Evolutionary conservation across 2,329 filamentous ascomycete genomes (phyloP).

Genomic region (Trichoderma koningiopsis): DNA sequence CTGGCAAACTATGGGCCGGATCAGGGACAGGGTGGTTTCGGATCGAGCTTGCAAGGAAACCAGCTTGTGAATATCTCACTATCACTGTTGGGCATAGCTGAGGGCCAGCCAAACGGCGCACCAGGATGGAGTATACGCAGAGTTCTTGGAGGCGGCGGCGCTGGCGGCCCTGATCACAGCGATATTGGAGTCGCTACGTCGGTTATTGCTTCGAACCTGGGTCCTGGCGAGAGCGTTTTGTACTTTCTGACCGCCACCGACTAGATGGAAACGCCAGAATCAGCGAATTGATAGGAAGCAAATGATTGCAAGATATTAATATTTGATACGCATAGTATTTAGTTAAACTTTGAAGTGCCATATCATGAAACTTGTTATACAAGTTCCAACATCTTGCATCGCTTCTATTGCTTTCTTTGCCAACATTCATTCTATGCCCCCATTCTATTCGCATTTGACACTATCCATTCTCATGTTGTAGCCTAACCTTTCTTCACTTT

Average conservation of each 20-base stretch:
- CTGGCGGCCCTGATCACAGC: constrained; percentile 8
- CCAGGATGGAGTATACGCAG: constrained; percentile 16
- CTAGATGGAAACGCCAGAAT: neutral
- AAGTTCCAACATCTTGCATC: neutral
- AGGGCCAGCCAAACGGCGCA: constrained; percentile 3
- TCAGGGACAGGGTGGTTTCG: constrained; percentile 6
- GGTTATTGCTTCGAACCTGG: neutral
- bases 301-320: neutral
- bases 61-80: constrained; percentile 17
- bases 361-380: neutral
- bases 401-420: neutral
- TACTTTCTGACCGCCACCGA: neutral
- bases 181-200: constrained; percentile 3
- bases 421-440: too few species aligned
- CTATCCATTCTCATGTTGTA: neutral
- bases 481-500: neutral
- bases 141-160: constrained; percentile 12
- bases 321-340: neutral
- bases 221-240: constrained; percentile 7
- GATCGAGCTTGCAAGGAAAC: neutral
- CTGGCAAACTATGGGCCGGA: constrained; percentile 14
- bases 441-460: neutral
- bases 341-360: neutral
- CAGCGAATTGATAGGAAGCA: neutral
- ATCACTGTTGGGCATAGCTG: constrained; percentile 3